A percentile compares a stretch with the other conserved stretches of the same genome.
Conservation (phyloP, 345 rosid species). For the Eucalyptus erythrocorys region DNA sequence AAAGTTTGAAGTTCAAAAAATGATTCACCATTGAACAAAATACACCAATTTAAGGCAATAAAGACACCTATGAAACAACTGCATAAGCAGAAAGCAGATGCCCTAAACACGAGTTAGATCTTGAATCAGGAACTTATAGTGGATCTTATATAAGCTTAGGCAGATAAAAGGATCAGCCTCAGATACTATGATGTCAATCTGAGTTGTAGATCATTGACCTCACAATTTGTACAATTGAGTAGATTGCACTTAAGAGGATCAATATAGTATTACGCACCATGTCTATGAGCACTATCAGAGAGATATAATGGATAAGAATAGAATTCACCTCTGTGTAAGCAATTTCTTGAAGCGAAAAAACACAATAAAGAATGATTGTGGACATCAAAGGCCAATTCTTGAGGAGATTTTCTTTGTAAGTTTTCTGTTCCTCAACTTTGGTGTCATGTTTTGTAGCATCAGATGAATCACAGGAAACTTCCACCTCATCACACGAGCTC, state of each 20-base stretch:
- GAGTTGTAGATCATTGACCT: not conserved
- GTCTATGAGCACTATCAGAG: not conserved
- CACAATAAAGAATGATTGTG: conserved; percentile 37
- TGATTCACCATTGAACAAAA: not conserved
- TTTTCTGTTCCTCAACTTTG: conserved; percentile 1
- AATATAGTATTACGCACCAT: not conserved
- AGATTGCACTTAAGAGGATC: not conserved
- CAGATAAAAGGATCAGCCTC: not conserved
- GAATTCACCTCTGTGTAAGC: conserved; percentile 46
- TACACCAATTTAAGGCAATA: not conserved
- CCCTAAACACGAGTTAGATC: not conserved
- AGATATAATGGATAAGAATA: not conserved
- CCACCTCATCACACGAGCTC: not conserved
- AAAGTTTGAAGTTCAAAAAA: not conserved
- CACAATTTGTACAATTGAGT: not conserved
- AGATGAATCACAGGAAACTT: conserved; percentile 10
- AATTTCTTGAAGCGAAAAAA: conserved; percentile 57
- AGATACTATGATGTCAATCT: not conserved
- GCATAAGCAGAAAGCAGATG: not conserved
- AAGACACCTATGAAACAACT: not conserved
- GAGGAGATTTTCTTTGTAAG: conserved; percentile 14
- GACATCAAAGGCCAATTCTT: conserved; percentile 57
- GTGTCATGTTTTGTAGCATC: not conserved
- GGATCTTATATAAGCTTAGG: not conserved
- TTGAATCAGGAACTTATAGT: not conserved